Evolutionary conservation across 2,329 filamentous ascomycete species (phyloP).

Genomic region (Zymoseptoria pseudotritici): DNA sequence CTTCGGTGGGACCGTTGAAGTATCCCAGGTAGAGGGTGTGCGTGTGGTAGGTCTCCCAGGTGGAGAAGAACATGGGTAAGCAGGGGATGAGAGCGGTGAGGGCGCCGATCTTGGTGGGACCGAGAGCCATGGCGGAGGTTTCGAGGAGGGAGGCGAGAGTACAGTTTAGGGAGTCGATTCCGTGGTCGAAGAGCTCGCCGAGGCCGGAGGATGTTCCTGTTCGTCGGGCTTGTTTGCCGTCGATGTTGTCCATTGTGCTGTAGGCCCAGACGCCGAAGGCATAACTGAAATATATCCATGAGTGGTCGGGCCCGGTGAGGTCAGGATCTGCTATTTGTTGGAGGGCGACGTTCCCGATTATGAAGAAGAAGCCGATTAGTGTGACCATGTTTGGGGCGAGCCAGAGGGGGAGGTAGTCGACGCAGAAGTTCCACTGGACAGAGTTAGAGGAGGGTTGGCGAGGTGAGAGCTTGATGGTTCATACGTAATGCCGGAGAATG

Average conservation of each 20-base stretch:
- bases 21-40: constrained; percentile 94
- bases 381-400: constrained; percentile 97
- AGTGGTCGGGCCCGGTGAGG: constrained; percentile 64
- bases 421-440: constrained; percentile 87
- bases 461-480: constrained; percentile 24
- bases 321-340: constrained; percentile 80
- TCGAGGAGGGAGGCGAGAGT: constrained; percentile 86
- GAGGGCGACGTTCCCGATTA: constrained; percentile 71
- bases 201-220: constrained; percentile 92
- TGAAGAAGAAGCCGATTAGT: constrained; percentile 88
- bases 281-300: constrained; percentile 94
- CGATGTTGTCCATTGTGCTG: constrained; percentile 97
- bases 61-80: constrained; percentile 98
- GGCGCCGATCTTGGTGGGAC: constrained; percentile 73
- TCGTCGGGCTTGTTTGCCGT: constrained; percentile 91
- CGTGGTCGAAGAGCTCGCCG: constrained; percentile 96
- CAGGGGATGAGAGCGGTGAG: constrained; percentile 89
- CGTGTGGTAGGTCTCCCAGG: constrained; percentile 98
- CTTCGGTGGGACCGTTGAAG: constrained; percentile 96
- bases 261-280: constrained; percentile 93
- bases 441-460: neutral
- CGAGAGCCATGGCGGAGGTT: constrained; percentile 86
- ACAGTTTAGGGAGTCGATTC: constrained; percentile 96
- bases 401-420: constrained; percentile 88
- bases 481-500: constrained; percentile 89